Evolutionary conservation across 1,284 basidiomycete species (phyloP).

Genomic region (Inonotus obliquus): DNA sequence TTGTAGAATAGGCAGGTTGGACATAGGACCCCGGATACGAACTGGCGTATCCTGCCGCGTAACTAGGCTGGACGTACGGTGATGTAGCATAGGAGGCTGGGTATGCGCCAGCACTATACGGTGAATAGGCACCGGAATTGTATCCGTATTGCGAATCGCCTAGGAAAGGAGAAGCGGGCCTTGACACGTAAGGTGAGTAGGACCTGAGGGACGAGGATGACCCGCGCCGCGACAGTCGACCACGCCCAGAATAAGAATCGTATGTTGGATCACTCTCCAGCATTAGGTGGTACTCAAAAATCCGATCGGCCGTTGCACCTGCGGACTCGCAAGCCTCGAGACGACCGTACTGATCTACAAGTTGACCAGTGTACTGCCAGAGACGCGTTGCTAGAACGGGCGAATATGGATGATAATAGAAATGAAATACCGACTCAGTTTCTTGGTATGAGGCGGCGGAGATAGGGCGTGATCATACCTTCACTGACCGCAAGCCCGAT

Average conservation of each 20-base stretch:
- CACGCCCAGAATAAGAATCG: not conserved
- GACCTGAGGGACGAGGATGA: slow-evolving; percentile 10
- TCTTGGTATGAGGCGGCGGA: not conserved
- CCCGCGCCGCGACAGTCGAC: slow-evolving; percentile 14
- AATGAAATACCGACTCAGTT: not conserved
- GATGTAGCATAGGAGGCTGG: not conserved
- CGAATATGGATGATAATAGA: not conserved
- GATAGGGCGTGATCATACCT: slow-evolving; percentile 33
- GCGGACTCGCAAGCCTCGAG: slow-evolving; percentile 49
- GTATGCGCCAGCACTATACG: slow-evolving; percentile 2
- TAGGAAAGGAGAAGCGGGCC: not conserved
- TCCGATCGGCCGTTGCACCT: slow-evolving; percentile 49
- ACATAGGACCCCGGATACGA: not conserved
- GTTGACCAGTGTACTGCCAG: slow-evolving; percentile 40
- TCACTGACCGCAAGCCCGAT: slow-evolving; percentile 60
- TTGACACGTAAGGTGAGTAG: not conserved
- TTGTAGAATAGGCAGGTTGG: not conserved
- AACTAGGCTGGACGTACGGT: not conserved
- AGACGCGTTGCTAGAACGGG: slow-evolving; percentile 36
- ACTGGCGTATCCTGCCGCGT: not conserved
- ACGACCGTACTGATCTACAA: slow-evolving; percentile 39
- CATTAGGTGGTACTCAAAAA: slow-evolving; percentile 35
- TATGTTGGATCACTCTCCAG: slow-evolving; percentile 8
- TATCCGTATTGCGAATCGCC: not conserved
- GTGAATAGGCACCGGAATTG: not conserved